Conservation (phyloP, 2,329 filamentous ascomycete genomes). For the Penicillium sp. region DNA sequence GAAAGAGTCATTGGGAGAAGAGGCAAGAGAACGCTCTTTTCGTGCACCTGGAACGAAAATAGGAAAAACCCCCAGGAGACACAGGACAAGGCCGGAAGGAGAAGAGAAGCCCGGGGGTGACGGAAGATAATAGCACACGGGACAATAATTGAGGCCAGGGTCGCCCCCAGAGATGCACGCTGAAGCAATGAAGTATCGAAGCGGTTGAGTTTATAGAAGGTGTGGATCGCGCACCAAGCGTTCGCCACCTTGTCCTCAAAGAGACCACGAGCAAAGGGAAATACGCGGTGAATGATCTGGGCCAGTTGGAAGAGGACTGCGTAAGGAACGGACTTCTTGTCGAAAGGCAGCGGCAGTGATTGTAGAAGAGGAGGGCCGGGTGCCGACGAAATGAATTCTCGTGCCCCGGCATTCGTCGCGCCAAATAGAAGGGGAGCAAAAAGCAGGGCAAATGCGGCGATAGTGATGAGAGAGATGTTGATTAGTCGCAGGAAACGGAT, state of each 20-base stretch:
- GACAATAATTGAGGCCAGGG: slow-evolving; percentile 70
- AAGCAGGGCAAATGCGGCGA: slow-evolving; percentile 69
- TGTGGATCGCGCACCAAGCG: slow-evolving; percentile 91
- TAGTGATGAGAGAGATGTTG: slow-evolving; percentile 70
- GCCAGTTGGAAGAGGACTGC: slow-evolving; percentile 72
- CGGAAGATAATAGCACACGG: slow-evolving; percentile 77
- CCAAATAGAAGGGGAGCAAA: slow-evolving; percentile 73
- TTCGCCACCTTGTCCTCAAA: slow-evolving; percentile 99
- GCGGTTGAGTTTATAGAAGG: slow-evolving; percentile 77
- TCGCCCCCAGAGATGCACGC: slow-evolving; percentile 69
- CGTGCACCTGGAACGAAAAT: slow-evolving; percentile 96
- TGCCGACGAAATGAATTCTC: slow-evolving; percentile 60
- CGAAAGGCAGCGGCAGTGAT: slow-evolving; percentile 57
- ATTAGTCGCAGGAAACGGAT: slow-evolving; percentile 67
- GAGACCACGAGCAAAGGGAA: slow-evolving; percentile 90
- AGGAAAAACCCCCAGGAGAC: slow-evolving; percentile 97
- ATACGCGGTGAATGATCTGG: slow-evolving; percentile 87
- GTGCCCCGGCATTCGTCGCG: slow-evolving; percentile 65
- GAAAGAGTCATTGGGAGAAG: slow-evolving; percentile 90
- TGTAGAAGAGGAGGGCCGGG: slow-evolving; percentile 61
- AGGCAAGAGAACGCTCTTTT: slow-evolving; percentile 92
- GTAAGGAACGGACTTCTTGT: slow-evolving; percentile 67
- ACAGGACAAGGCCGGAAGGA: slow-evolving; percentile 76
- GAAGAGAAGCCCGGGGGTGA: slow-evolving; percentile 69
- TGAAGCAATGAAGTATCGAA: slow-evolving; percentile 72